Conservation (phyloP, 192 early-diverging fungal genomes). For the Podila horticola region DNA sequence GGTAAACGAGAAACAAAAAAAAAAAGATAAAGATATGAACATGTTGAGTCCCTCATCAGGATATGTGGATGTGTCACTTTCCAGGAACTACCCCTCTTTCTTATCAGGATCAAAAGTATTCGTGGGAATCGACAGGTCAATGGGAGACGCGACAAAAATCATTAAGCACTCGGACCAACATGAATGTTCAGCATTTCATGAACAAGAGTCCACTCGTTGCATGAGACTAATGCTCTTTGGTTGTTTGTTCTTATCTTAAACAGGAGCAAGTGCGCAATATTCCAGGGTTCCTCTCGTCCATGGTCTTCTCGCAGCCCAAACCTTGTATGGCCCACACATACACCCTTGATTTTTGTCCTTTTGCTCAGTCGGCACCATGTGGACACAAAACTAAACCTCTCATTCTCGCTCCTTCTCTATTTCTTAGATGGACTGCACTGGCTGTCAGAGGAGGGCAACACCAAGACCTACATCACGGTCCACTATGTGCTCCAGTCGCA, state of each 20-base stretch:
- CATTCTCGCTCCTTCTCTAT: too few relatives aligned
- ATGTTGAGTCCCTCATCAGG: too few relatives aligned
- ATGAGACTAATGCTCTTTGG: too few relatives aligned
- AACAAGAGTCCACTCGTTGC: too few relatives aligned
- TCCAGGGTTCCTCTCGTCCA: constrained; percentile 43
- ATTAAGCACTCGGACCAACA: too few relatives aligned
- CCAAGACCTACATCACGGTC: constrained; percentile 51
- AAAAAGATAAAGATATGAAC: too few relatives aligned
- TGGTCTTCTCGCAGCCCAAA: constrained; percentile 50
- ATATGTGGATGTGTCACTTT: too few relatives aligned
- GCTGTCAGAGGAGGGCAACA: constrained; percentile 48
- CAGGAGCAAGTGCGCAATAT: constrained; percentile 41
- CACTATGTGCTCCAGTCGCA: constrained; percentile 51
- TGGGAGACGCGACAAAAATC: too few relatives aligned
- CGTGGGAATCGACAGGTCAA: too few relatives aligned
- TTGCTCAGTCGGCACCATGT: background rate
- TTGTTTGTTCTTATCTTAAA: background rate
- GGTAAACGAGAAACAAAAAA: constrained; percentile 3
- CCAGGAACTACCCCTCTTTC: background rate
- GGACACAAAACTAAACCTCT: too few relatives aligned
- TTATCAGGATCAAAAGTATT: too few relatives aligned
- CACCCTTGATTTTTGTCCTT: background rate
- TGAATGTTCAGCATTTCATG: too few relatives aligned
- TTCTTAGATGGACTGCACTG: constrained; percentile 44
- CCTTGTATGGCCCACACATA: constrained; percentile 23